A percentile compares a stretch with the other conserved stretches of the same genome.
These are phyloP conservation scores for Sporothrix inflata DNA, from an alignment of 2,329 filamentous ascomycete species.

Conservation along the genomic window DNA sequence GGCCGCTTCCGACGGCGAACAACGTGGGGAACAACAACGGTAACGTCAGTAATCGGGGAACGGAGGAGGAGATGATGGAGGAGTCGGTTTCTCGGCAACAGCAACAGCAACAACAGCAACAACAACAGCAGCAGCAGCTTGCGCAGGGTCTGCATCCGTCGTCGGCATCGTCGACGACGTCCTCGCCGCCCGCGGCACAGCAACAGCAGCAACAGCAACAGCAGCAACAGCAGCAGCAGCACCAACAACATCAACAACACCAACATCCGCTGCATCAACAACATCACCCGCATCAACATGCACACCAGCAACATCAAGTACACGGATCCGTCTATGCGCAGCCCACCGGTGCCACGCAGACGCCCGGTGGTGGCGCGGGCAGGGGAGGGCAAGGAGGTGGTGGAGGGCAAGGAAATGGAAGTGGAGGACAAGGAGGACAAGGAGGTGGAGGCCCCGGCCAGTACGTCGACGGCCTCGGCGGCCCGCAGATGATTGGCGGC, in stretches of 20 bases:
- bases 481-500: slow-evolving; percentile 33
- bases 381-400: not conserved
- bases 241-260: slow-evolving; percentile 9
- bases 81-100: slow-evolving; percentile 21
- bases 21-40: slow-evolving; percentile 36
- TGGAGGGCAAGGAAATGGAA: slow-evolving; percentile 20
- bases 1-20: slow-evolving; percentile 16
- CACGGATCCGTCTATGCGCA: slow-evolving; percentile 19
- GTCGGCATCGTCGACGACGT: slow-evolving; percentile 29
- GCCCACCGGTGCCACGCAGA: slow-evolving; percentile 10
- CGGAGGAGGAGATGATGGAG: slow-evolving; percentile 28
- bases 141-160: slow-evolving; percentile 26
- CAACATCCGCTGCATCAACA: slow-evolving; percentile 20
- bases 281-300: slow-evolving; percentile 42
- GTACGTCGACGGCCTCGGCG: slow-evolving; percentile 26
- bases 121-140: slow-evolving; percentile 10
- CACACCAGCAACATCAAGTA: slow-evolving; percentile 33
- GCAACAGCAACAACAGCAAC: slow-evolving; percentile 8
- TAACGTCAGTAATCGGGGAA: slow-evolving; percentile 33
- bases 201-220: slow-evolving; percentile 42
- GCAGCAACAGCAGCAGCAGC: slow-evolving; percentile 47
- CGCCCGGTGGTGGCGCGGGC: slow-evolving; percentile 20
- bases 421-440: not conserved
- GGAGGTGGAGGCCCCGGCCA: slow-evolving; percentile 33
- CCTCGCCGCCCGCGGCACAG: slow-evolving; percentile 30